These are phyloP conservation scores for Syncephalis fuscata DNA, from an alignment of 371 early-diverging fungal genomes.

Conservation along the genomic window DNA sequence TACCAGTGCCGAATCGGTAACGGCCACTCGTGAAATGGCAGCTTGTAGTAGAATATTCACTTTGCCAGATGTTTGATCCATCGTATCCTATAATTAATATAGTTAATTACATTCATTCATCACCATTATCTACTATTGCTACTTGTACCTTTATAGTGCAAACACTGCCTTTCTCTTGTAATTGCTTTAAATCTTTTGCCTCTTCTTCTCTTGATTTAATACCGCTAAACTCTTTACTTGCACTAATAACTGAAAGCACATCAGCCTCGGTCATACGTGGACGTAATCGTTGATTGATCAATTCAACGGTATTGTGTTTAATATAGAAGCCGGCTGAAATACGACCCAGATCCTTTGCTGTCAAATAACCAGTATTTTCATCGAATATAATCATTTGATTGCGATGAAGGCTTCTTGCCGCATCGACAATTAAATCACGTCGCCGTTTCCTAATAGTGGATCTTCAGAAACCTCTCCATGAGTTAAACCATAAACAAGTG, in stretches of 20 bases:
- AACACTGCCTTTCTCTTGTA: slow-evolving; percentile 49
- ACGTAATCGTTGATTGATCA: slow-evolving; percentile 54
- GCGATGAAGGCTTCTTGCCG: slow-evolving; percentile 55
- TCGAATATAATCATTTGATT: slow-evolving; percentile 91
- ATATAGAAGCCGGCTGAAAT: slow-evolving; percentile 88
- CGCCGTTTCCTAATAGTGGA: slow-evolving; percentile 59
- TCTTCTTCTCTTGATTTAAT: slow-evolving; percentile 83
- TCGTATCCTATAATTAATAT: slow-evolving; percentile 1
- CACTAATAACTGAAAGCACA: slow-evolving; percentile 70
- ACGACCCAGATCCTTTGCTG: slow-evolving; percentile 82
- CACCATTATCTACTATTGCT: background rate
- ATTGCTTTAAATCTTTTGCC: slow-evolving; percentile 49
- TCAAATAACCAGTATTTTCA: slow-evolving; percentile 59
- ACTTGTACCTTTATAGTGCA: slow-evolving; percentile 24
- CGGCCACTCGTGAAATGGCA: slow-evolving; percentile 52
- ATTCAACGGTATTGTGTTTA: slow-evolving; percentile 66
- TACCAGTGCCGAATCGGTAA: slow-evolving; percentile 85
- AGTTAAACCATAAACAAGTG: slow-evolving; percentile 78
- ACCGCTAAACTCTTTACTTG: slow-evolving; percentile 85
- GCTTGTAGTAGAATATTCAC: slow-evolving; percentile 84
- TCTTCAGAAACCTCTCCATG: slow-evolving; percentile 58
- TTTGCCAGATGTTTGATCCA: slow-evolving; percentile 68
- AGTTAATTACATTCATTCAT: background rate
- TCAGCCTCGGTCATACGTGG: slow-evolving; percentile 77
- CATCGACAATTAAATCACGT: slow-evolving; percentile 50